Percentiles rank a stretch among this genome's conserved stretches.
These are phyloP conservation scores for Physcia stellaris DNA, from an alignment of 495 filamentous ascomycete species.

Conservation along the genomic window DNA sequence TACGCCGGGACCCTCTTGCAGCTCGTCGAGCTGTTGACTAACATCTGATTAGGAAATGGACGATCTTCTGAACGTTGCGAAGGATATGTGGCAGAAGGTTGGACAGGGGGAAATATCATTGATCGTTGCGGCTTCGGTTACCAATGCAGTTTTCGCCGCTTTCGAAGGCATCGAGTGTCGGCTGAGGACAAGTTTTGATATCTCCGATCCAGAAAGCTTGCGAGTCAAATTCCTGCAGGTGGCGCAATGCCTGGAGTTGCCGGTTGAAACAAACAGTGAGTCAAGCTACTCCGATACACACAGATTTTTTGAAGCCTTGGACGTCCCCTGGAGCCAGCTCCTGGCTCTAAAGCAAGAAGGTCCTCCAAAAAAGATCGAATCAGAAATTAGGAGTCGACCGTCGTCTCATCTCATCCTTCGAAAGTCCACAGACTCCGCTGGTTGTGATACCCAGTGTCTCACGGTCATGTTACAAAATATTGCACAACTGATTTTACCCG, in stretches of 20 bases:
- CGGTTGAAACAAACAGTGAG: too few relatives aligned
- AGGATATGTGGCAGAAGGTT: slow-evolving; percentile 11
- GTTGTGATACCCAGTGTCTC: slow-evolving; percentile 7
- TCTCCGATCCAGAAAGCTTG: slow-evolving; percentile 7
- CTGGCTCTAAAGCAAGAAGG: too few relatives aligned
- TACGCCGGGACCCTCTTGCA: slow-evolving; percentile 3
- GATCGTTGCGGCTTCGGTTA: slow-evolving; percentile 10
- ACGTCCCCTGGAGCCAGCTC: too few relatives aligned
- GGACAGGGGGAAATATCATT: slow-evolving; percentile 7
- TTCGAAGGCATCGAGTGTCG: slow-evolving; percentile 11
- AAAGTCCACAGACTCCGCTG: slow-evolving; percentile 1
- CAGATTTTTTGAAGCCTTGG: too few relatives aligned
- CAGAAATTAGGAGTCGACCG: too few relatives aligned
- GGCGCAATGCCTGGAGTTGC: neutral
- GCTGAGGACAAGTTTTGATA: slow-evolving; percentile 6
- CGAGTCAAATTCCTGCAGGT: neutral
- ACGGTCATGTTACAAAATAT: slow-evolving; percentile 10
- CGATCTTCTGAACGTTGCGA: slow-evolving; percentile 1
- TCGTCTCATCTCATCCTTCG: slow-evolving; percentile 6
- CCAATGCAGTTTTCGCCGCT: slow-evolving; percentile 9
- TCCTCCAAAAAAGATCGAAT: too few relatives aligned
- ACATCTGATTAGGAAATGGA: slow-evolving; percentile 9
- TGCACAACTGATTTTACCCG: slow-evolving; percentile 9
- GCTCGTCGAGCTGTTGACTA: neutral
- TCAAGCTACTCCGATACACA: too few relatives aligned